Base-by-base conservation (phyloP, 805 yeast genomes). In the Wickerhamiella spandovensis region DNA sequence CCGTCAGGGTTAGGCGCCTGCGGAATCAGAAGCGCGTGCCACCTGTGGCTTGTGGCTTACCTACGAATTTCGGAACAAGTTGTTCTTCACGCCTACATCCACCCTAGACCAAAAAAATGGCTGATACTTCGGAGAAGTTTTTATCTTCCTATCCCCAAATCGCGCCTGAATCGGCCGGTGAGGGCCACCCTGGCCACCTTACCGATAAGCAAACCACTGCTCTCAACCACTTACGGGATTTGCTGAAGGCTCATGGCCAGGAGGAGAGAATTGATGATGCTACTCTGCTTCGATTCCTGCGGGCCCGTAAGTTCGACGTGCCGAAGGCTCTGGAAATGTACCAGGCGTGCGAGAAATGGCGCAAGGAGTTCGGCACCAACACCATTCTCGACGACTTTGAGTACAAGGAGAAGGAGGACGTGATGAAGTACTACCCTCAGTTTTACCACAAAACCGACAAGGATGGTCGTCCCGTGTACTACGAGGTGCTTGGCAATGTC, bases 391-490 rank as follows among this genome's bases (percentile, higher is more conserved):
- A 75, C 58, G 95, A 87, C 64, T 92, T 90, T 75, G 80, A 84
- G 54, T 92, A 90, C 71, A 80, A 78, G n/a, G 98, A 92, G 72
- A 92, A 92, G 71, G 84, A 92, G 24, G 67, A 78, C 48, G 96
- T 89, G 56, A 95, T 95, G 54, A 75, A 78, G 58, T 82, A 73
- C 68, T 92, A 92, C 67, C 98, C 98, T 35, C 97, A 89, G 71
- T 92, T 89, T 71, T 92, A 92, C 68, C 97, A 92, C 72, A 89
- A 92, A 72, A 86, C 90, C 32, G 98, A 92, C 68, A 85, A 76
- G 62, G 98, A 92, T 56, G 98, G 98, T 48, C 83, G 98, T 64
- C 98, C 98, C 6, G 82, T 88, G 46, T 92, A 92, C 70, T 75
- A 83, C 61, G 98, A 92, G 74, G 95, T 90, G 66, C 76, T 92